Evolutionary conservation across 2,329 filamentous ascomycete genomes (phyloP), one percentile per base, ranked within the genome.

Genomic region (Hypoxylon sp.): DNA sequence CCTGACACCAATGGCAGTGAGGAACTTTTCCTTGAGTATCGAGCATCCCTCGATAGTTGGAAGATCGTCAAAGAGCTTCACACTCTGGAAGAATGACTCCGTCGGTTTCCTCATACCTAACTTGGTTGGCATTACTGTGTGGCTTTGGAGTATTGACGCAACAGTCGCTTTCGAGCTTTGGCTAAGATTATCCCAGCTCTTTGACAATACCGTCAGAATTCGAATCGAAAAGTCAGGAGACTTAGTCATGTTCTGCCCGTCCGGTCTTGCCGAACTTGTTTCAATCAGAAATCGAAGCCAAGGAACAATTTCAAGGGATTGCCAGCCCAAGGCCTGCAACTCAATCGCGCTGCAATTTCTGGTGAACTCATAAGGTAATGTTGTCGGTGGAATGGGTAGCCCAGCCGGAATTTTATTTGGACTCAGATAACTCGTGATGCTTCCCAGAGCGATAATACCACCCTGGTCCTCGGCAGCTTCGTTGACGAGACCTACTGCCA

Each of bases 1-100:
- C 66, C 96, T 90, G 26, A 99, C 94, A 2, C 96, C 95, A 33
- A 99, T 84, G 1, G 92, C 88, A 2, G 87, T 82, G 47, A 99
- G 81, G 69, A 99, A 93, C 78, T 97, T 98, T 50, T 98, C 95
- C 78, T 98, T 98, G 11, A 98, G 88, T 33, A 90, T 88, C 44
- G 91, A 89, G 47, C 94, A 89, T 11, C 88, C 89, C 71, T 91
- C 88, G 1, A 98, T 90, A 11, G 91, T 90, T 0, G 96, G 94
- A 14, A 99, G 84, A 77, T 99, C 96, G 69, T 98, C 94, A 76
- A 99, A 99, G 0, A 99, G 84, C 78, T 94, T 96, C 39, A 99
- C 96, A n/a, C 89, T 92, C 1, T 93, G 90, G 76, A 99, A 98
- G 79, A 98, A 99, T 0, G 96, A 91, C 71, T 98, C 94, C 2